These are phyloP conservation scores for Blastobotrys mokoenaii DNA, from an alignment of 805 yeast species.

Conservation along the genomic window DNA sequence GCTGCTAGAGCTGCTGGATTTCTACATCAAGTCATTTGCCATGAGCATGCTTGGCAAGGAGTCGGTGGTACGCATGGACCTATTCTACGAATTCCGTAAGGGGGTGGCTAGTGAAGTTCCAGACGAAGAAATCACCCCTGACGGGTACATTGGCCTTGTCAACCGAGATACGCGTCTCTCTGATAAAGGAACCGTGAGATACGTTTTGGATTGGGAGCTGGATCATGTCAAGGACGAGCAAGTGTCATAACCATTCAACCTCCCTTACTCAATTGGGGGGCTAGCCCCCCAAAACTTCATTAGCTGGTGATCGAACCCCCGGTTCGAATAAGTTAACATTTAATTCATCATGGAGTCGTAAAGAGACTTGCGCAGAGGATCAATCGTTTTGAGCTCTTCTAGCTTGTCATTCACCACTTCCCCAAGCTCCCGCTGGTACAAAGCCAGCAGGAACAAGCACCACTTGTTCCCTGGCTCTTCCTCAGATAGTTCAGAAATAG, in stretches of 20 bases:
- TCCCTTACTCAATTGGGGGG: too few relatives aligned
- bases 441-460: slow-evolving; percentile 61
- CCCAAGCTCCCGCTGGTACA: slow-evolving; percentile 24
- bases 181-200: slow-evolving; percentile 25
- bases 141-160: slow-evolving; percentile 5
- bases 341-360: slow-evolving; percentile 6
- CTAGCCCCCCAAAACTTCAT: background rate
- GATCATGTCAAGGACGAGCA: slow-evolving; percentile 16
- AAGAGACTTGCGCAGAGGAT: slow-evolving; percentile 23
- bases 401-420: slow-evolving; percentile 31
- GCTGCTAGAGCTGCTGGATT: slow-evolving; percentile 49
- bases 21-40: slow-evolving; percentile 50
- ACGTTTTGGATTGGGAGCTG: slow-evolving; percentile 23
- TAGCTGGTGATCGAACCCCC: background rate
- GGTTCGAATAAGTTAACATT: background rate
- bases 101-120: slow-evolving; percentile 16
- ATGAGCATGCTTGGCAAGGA: slow-evolving; percentile 38
- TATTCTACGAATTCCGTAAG: slow-evolving; percentile 36
- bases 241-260: slow-evolving; percentile 3
- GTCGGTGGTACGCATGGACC: slow-evolving; percentile 13
- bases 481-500: slow-evolving; percentile 55
- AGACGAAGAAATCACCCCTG: slow-evolving; percentile 23
- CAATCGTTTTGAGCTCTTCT: slow-evolving; percentile 18
- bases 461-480: slow-evolving; percentile 64
- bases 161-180: slow-evolving; percentile 28